Base-by-base conservation (phyloP, 352 stramenopile genomes). In the Globisporangium iwayamae region DNA sequence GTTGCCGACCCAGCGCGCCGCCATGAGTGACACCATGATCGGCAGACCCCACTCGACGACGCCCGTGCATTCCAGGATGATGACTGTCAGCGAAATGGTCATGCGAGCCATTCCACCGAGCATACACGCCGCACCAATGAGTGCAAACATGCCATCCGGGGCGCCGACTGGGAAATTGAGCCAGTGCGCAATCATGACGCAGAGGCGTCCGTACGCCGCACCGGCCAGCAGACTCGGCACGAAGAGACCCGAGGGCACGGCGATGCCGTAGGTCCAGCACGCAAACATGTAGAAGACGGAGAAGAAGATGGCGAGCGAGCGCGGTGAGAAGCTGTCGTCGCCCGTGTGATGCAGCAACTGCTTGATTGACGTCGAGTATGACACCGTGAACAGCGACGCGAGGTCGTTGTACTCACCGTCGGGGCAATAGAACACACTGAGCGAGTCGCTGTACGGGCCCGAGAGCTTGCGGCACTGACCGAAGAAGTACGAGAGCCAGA, bases 11-110 rank as follows among this genome's bases (percentile, higher is more conserved):
- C 97, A 98, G 39, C 96, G 81, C 54, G 97, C 96, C 6, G 98
- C 85, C 22, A 96, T 98, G 56, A 99, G 78, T 5, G 43, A 48
- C 18, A 48, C 43, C 81, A 99, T 99, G 14, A 99, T 76, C 38
- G 97, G 97, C 1, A 99, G 80, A 4, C 98, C 93, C 71, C 98
- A 99, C 78, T 99, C 93, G 59, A 99, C 96, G 75, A 98, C 98
- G 57, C 97, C 96, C 45, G 98, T 99, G 52, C 96, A 97, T 73
- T 99, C 97, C 20, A 99, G 77, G 25, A 99, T 89, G 63, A 99
- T 99, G 57, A 99, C 97, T 5, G 96, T 99, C 20, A 99, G 79
- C 18, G 91, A 98, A 62, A 99, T 99, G 6, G 97, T 99, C 97
- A 99, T 99, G 58, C 97, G 89, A 9, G 96, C 96, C 67, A 99